phyloP scores from a whole-genome alignment of 768 basidiomycete genomes.

The Inosperma sp. region DNA sequence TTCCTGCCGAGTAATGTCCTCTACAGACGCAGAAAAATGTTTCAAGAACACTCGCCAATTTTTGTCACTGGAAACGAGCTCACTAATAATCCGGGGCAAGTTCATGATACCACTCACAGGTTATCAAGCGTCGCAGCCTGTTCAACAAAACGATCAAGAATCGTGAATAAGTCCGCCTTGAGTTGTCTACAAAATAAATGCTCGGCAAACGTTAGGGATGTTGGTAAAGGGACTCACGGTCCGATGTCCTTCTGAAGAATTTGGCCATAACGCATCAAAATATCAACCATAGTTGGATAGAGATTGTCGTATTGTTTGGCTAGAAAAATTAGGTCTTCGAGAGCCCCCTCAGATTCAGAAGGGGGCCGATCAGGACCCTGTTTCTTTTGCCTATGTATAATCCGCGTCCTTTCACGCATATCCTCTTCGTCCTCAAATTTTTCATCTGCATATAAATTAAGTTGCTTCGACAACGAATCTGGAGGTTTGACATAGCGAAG shows the following conservation, averaged over 20 bases:
- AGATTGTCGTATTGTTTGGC: slow-evolving; percentile 60
- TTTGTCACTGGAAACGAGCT: slow-evolving; percentile 46
- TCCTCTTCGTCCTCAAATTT: slow-evolving; percentile 89
- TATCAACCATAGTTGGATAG: slow-evolving; percentile 57
- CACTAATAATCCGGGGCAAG: slow-evolving; percentile 10
- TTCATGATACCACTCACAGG: slow-evolving; percentile 43
- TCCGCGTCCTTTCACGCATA: slow-evolving; percentile 58
- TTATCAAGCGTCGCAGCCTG: slow-evolving; percentile 55
- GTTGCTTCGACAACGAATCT: slow-evolving; percentile 64
- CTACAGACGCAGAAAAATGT: slow-evolving; percentile 54
- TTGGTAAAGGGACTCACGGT: slow-evolving; percentile 41
- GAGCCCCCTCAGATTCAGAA: slow-evolving; percentile 49
- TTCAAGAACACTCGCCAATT: slow-evolving; percentile 62
- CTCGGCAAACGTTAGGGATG: not conserved
- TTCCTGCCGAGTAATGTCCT: slow-evolving; percentile 61
- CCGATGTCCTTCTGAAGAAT: slow-evolving; percentile 58
- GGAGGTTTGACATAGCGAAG: slow-evolving; percentile 74
- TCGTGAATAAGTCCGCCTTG: slow-evolving; percentile 53
- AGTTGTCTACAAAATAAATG: slow-evolving; percentile 44
- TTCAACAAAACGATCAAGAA: slow-evolving; percentile 63
- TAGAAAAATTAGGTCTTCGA: slow-evolving; percentile 57
- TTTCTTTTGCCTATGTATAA: slow-evolving; percentile 25
- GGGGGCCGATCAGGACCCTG: slow-evolving; percentile 29
- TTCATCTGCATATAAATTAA: slow-evolving; percentile 81
- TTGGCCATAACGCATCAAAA: slow-evolving; percentile 50